Base-by-base conservation (phyloP, 75 land plant genomes). In the Cupressus sempervirens region DNA sequence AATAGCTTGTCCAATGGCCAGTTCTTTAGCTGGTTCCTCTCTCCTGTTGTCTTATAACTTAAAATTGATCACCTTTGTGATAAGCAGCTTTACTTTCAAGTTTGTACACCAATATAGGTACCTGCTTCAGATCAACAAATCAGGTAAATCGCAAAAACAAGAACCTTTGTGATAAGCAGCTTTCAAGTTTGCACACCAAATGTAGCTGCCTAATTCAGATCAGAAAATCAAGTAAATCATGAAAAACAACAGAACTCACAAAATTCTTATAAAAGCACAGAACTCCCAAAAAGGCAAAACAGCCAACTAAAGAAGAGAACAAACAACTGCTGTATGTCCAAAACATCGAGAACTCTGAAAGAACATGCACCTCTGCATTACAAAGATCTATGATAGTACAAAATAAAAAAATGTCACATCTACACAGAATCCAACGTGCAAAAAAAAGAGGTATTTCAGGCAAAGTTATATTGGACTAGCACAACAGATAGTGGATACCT, bases 151-250 rank as follows among this genome's bases (percentile, higher is more conserved):
- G 43, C 10, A 48, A 48, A 48, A 38, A 38, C 40, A 38, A 38
- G 40, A 38, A 2, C 43, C 77, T 35, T 38, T 36, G 41, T 75
- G 20, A 75, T 38, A 36, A 75, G 41, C 41, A 75, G 23, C 36
- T 75, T 77, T 77, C 80, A 40, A 77, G 18, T 43, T 77, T 77
- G 43, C 9, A 38, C 80, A 14, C 38, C 45, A 77, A 77, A 77
- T 77, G 43, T 41, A 41, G 16, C 29, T 77, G 29, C 80, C 80
- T 23, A 23, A 11, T 20, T 77, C 80, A 77, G 46, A 40, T 41
- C 74, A 43, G 12, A 26, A 77, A 40, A 46, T 77, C 80, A 40
- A 18, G 46, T 76, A 76, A 38, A 76, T 23, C n/a, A 76, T n/a
- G n/a, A 41, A 41, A 41, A 46, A 46, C 7, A 3, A 46, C 43